Evolutionary conservation across 169 alveolate genomes (phyloP), one percentile per base, ranked within the genome.

Genomic region (Neospora caninum): DNA sequence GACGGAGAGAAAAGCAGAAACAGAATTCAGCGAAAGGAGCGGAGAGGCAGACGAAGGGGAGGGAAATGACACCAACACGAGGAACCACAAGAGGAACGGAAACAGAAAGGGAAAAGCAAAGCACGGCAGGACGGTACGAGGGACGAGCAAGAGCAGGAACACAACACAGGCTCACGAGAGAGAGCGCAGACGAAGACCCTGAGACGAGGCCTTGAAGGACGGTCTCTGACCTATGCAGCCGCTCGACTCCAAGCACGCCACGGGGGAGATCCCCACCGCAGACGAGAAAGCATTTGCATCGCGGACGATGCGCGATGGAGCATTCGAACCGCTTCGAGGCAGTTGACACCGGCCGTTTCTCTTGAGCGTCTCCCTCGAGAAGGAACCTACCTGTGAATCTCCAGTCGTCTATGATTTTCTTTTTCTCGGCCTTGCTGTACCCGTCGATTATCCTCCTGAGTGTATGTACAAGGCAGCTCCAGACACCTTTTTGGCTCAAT

Each of bases 331-430:
- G 58, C 58, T 13, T 49, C 58, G 22, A 49, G 22, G 58, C 22
- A 4, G 58, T 49, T 49, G 58, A 49, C 58, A 13, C 84, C 80
- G 27, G 80, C 31, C 10, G 31, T 73, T 22, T 6, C 42, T 36
- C 42, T 6, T 2, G 39, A 20, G 84, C 10, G 84, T 4, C 39
- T 43, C n/a, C 84, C n/a, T n/a, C 25, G 43, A 82, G 64, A 31
- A 36, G 45, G 39, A 29, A 39, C 82, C 43, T 34, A 89, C 93
- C 93, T 42, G 84, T 27, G 69, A 70, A 49, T 89, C 70, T 53
- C 93, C 93, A 89, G 36, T 89, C 43, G 58, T 89, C 93, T 0
- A 89, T 27, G 41, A 89, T 89, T 20, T 39, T 38, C 93, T 89
- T 49, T 43, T 67, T 53, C 86, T 89, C 88, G 22, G 86, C 54